These are phyloP conservation scores for Monoraphidium neglectum DNA, from an alignment of 139 green algal species.

Conservation along the genomic window DNA sequence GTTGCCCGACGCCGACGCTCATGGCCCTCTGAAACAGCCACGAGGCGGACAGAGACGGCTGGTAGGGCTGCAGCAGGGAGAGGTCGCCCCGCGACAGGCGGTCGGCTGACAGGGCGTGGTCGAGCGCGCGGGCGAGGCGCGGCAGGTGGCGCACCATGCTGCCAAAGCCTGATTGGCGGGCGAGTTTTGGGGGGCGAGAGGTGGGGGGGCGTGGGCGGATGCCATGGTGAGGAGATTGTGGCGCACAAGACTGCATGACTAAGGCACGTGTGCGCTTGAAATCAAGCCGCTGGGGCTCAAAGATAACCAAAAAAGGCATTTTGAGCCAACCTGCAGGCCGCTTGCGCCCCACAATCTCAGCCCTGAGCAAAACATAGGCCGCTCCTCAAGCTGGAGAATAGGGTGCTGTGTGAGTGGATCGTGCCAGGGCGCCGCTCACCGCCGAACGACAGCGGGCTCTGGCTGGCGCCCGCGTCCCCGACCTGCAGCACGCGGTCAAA, in stretches of 20 bases:
- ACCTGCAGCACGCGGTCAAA: conserved; percentile 70
- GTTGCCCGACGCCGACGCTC: conserved; percentile 58
- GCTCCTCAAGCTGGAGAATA: no score
- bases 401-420: no score
- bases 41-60: conserved; percentile 67
- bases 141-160: conserved; percentile 69
- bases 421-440: no score
- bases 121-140: conserved; percentile 50
- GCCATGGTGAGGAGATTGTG: conserved; percentile 3
- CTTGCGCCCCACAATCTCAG: background rate
- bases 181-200: no score
- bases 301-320: background rate
- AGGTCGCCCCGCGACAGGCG: conserved; percentile 38
- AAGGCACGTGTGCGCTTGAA: background rate
- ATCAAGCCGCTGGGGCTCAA: background rate
- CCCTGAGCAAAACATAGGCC: no score
- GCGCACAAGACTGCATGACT: background rate
- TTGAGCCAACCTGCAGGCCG: background rate
- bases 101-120: conserved; percentile 47
- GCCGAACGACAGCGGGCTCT: conserved; percentile 70
- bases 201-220: no score
- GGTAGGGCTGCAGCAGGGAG: conserved; percentile 63
- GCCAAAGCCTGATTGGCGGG: conserved; percentile 39
- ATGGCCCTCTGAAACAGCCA: conserved; percentile 82
- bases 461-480: conserved; percentile 53